These are phyloP conservation scores for Achaetomium macrosporum DNA, from an alignment of 2,329 filamentous ascomycete genomes.

Conservation along the genomic window DNA sequence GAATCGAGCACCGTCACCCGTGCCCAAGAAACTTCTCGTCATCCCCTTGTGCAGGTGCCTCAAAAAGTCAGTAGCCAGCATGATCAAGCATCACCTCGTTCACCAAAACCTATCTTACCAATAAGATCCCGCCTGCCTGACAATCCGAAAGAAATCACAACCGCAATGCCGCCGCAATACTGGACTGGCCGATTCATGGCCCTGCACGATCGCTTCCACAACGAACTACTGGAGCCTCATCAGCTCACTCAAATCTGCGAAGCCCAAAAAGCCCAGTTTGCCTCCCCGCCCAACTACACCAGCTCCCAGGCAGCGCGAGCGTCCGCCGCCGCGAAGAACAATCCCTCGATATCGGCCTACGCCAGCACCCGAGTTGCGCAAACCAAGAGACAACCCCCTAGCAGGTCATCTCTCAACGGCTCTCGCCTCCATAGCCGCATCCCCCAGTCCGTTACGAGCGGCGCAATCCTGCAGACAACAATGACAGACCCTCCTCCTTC, in stretches of 20 bases:
- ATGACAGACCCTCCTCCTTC: background rate
- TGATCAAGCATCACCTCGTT: background rate
- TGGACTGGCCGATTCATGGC: slow-evolving; percentile 58
- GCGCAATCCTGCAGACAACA: slow-evolving; percentile 16
- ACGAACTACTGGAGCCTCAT: slow-evolving; percentile 30
- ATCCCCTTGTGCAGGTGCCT: background rate
- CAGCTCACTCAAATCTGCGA: slow-evolving; percentile 23
- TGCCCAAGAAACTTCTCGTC: background rate
- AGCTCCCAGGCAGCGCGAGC: background rate
- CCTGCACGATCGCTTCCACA: slow-evolving; percentile 49
- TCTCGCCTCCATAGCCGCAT: slow-evolving; percentile 10
- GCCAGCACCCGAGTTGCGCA: slow-evolving; percentile 12
- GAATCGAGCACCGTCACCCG: background rate
- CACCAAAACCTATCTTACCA: background rate
- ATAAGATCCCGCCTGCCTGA: slow-evolving; percentile 15
- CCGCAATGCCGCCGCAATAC: slow-evolving; percentile 45
- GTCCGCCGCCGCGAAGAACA: slow-evolving; percentile 13
- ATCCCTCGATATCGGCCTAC: slow-evolving; percentile 21
- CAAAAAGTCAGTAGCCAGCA: background rate
- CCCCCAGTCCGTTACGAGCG: slow-evolving; percentile 23
- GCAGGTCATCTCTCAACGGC: background rate
- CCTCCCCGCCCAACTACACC: background rate
- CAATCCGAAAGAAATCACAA: slow-evolving; percentile 32
- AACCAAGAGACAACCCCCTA: background rate
- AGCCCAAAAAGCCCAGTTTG: slow-evolving; percentile 8